These are phyloP conservation scores for Brettanomyces nanus DNA, from an alignment of 805 yeast genomes.

Conservation along the genomic window DNA sequence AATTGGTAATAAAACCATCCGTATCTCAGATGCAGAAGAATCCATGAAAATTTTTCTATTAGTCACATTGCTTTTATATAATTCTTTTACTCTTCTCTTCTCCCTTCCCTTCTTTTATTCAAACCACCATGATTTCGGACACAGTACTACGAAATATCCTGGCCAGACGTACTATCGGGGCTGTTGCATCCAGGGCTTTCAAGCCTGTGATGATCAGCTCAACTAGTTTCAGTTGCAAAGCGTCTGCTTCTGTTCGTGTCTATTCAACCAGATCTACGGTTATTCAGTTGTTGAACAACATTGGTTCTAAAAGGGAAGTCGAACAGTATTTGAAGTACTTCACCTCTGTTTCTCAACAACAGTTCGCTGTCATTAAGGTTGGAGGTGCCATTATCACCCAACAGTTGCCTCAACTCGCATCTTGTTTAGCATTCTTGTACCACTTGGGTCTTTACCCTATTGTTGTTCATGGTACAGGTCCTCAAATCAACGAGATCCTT, in stretches of 20 bases:
- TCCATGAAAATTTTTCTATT: no score
- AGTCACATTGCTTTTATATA: no score
- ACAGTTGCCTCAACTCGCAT: constrained; percentile 85
- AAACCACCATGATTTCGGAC: not conserved
- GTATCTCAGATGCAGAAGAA: no score
- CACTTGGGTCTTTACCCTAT: constrained; percentile 97
- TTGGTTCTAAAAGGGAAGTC: constrained; percentile 95
- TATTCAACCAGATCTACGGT: constrained; percentile 89
- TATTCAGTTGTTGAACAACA: constrained; percentile 87
- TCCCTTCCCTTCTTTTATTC: not conserved
- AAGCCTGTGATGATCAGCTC: constrained; percentile 13
- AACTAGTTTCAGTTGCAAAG: no score
- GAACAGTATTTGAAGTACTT: constrained; percentile 95
- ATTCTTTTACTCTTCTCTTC: not conserved
- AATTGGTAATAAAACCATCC: no score
- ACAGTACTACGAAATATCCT: constrained; percentile 11
- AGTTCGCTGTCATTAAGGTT: constrained; percentile 96
- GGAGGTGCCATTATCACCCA: constrained; percentile 99
- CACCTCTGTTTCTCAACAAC: constrained; percentile 93
- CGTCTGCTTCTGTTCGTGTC: constrained; percentile 12
- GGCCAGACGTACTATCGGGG: constrained; percentile 17
- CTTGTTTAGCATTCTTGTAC: constrained; percentile 90
- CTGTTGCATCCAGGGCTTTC: constrained; percentile 10
- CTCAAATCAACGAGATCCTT: constrained; percentile 90
- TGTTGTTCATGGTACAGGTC: constrained; percentile 97